Base-by-base conservation (phyloP, 1,139 yeast species). In the Suhomyces coccinellae region DNA sequence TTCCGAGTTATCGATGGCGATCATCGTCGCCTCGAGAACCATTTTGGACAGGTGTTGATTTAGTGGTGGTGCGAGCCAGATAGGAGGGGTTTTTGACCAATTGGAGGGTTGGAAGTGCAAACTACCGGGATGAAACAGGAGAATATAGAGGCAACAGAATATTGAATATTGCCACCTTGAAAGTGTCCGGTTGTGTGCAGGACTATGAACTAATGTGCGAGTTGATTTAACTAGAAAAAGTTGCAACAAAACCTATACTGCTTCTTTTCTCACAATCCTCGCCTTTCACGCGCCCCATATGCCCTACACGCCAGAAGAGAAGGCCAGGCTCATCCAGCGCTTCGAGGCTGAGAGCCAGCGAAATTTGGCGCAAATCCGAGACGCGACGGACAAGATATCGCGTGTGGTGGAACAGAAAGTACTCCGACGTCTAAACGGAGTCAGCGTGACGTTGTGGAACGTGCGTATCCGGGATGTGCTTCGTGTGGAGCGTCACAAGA, bases 1-100 rank as follows among this genome's bases (percentile, higher is more conserved):
- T 70, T 95, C 99, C 48, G 97, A 89, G 76, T 90, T 91, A 71
- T 95, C 99, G 61, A 93, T 81, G 58, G 90, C 89, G 54, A 93
- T 81, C 88, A 93, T 91, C 15, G 97, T 87, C 52, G 99, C 98
- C 71, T 93, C 98, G 61, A 91, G 81, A 54, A 85, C 97, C 97
- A 89, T 89, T 41, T 52, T 17, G 33, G 30, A 10, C 14, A 12
- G 4, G 29, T 36, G 44, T 28, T 12, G 34, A n/a, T 43, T 24
- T 5, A 27, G 16, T 15, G 15, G 36, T 20, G 20, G 30, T 20
- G 24, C 24, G 24, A 6, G 24, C 24, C 24, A 9, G 27, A 20
- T 33, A 13, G 28, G 31, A 24, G 12, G 27, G 9, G 27, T 39
- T 27, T 30, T 14, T 27, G 24, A n/a, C 13, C 33, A 28, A 28